Percentiles rank a stretch among this genome's conserved stretches.
Evolutionary conservation across 2,329 filamentous ascomycete species (phyloP).

Genomic region (Calonectria multiphialidica): DNA sequence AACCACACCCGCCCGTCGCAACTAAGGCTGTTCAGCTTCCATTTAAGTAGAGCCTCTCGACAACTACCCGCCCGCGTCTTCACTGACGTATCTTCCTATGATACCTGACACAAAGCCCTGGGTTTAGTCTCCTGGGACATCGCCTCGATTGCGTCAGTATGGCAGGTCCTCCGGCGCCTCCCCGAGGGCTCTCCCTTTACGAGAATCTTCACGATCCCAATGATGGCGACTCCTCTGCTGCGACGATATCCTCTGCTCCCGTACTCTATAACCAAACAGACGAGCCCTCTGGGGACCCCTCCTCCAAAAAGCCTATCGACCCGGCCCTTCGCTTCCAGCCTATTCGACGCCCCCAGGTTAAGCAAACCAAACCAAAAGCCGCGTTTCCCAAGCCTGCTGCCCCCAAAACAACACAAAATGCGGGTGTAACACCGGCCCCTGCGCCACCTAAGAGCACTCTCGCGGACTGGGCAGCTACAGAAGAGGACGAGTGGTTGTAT

Average conservation of each 20-base stretch:
- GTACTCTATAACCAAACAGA: conserved; percentile 75
- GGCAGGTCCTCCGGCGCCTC: conserved; percentile 52
- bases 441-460: conserved; percentile 73
- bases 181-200: conserved; percentile 78
- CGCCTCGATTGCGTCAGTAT: conserved; percentile 31
- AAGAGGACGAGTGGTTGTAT: conserved; percentile 86
- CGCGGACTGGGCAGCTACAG: conserved; percentile 83
- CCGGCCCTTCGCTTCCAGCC: conserved; percentile 86
- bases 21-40: neutral
- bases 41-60: neutral
- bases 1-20: neutral
- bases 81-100: neutral
- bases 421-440: conserved; percentile 48
- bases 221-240: conserved; percentile 54
- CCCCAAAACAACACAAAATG: conserved; percentile 48
- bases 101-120: neutral
- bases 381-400: conserved; percentile 62
- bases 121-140: neutral
- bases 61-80: neutral
- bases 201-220: conserved; percentile 81
- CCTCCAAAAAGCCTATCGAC: conserved; percentile 70
- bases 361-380: conserved; percentile 70
- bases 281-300: conserved; percentile 56
- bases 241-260: conserved; percentile 83
- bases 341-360: conserved; percentile 80